Percentiles rank a stretch among this genome's conserved stretches.
phyloP scores from a whole-genome alignment of 31 red algal genomes.

The Odonthalia washingtoniensis region DNA sequence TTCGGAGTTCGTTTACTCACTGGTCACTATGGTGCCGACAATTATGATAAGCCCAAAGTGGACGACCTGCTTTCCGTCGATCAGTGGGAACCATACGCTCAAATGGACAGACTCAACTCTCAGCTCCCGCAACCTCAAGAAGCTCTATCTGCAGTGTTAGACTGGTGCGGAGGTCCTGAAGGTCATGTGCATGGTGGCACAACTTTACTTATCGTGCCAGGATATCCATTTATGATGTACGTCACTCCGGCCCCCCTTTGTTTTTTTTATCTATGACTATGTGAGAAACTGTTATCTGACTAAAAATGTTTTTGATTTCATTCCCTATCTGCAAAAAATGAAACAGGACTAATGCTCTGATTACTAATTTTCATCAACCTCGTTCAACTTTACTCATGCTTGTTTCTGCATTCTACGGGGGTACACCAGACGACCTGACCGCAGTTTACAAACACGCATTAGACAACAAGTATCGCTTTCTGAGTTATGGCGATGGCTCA shows the following conservation, averaged over 20 bases:
- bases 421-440: conserved; percentile 57
- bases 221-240: conserved; percentile 83
- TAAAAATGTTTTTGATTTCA: too few species aligned
- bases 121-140: conserved; percentile 50
- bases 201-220: conserved; percentile 90
- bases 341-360: conserved; percentile 62
- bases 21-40: background rate
- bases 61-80: conserved; percentile 26
- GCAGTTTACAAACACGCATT: conserved; percentile 81
- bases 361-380: conserved; percentile 99
- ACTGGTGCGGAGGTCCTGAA: conserved; percentile 42
- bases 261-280: background rate
- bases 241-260: background rate
- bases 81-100: conserved; percentile 93
- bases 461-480: conserved; percentile 79
- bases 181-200: conserved; percentile 71
- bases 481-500: conserved; percentile 96
- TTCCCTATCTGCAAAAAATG: too few species aligned
- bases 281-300: too few species aligned
- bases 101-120: conserved; percentile 37
- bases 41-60: too few species aligned
- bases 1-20: conserved; percentile 76
- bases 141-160: conserved; percentile 63
- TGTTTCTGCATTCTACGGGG: conserved; percentile 91
- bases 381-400: conserved; percentile 96